A percentile compares a stretch with the other conserved stretches of the same genome.
Conservation (phyloP, 2,329 filamentous ascomycete species). For the Geosmithia flava region DNA sequence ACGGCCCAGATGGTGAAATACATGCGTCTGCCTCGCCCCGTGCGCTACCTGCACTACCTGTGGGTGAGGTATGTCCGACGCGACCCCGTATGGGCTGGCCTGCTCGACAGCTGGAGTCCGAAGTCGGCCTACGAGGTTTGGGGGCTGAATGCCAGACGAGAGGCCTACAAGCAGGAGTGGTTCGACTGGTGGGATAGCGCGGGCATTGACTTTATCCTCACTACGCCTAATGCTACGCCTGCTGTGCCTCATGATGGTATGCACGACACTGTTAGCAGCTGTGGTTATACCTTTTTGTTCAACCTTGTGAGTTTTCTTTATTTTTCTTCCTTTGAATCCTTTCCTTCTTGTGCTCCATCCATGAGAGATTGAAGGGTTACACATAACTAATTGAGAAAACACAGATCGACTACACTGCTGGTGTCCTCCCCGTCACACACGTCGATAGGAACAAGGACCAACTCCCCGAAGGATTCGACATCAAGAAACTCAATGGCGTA, state of each 20-base stretch:
- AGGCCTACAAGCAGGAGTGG: conserved; percentile 66
- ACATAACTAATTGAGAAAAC: neutral
- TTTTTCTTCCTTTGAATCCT: conserved; percentile 3
- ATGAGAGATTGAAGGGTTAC: too few species aligned
- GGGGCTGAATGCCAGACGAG: conserved; percentile 65
- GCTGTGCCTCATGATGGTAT: conserved; percentile 80
- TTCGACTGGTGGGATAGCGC: conserved; percentile 74
- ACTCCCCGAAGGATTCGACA: conserved; percentile 46
- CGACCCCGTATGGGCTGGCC: conserved; percentile 65
- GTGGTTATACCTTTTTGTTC: conserved; percentile 89
- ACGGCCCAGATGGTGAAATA: conserved; percentile 63
- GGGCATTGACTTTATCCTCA: conserved; percentile 65
- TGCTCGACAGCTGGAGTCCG: conserved; percentile 60
- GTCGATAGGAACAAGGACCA: conserved; percentile 61
- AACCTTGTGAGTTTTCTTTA: conserved; percentile 51
- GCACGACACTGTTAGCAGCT: conserved; percentile 73
- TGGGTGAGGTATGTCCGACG: conserved; percentile 76
- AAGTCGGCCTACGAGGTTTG: conserved; percentile 72
- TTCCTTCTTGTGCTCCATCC: neutral
- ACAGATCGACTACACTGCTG: conserved; percentile 73
- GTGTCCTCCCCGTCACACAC: conserved; percentile 74
- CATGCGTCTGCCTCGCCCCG: conserved; percentile 57
- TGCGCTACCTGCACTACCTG: conserved; percentile 79
- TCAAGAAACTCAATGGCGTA: conserved; percentile 62
- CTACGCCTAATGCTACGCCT: conserved; percentile 81